Evolutionary conservation across 2,329 filamentous ascomycete genomes (phyloP).

Genomic region (Cladophialophora chaetospira): DNA sequence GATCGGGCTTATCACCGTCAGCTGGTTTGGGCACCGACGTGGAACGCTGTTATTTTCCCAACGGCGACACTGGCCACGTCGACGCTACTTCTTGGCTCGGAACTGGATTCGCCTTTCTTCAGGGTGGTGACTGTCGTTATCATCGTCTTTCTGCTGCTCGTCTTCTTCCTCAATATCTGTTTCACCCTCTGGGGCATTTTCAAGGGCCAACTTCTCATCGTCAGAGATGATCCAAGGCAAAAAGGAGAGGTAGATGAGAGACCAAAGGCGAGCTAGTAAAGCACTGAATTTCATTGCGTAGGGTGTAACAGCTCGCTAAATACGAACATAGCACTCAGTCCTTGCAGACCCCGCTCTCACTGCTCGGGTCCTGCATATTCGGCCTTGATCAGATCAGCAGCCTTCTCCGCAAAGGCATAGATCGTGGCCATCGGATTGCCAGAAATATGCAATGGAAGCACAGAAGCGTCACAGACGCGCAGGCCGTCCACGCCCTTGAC

Average conservation of each 20-base stretch:
- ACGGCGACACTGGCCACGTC: slow-evolving; percentile 27
- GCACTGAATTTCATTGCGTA: neutral
- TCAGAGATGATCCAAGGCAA: slow-evolving; percentile 22
- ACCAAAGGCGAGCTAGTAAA: slow-evolving; percentile 10
- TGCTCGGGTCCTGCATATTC: neutral
- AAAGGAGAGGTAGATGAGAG: slow-evolving; percentile 11
- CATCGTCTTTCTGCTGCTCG: slow-evolving; percentile 39
- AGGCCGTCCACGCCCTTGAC: slow-evolving; percentile 37
- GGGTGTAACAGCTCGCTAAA: neutral
- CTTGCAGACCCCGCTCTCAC: neutral
- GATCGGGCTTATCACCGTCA: slow-evolving; percentile 17
- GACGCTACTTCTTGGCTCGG: slow-evolving; percentile 40
- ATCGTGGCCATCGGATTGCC: slow-evolving; percentile 36
- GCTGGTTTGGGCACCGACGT: slow-evolving; percentile 25
- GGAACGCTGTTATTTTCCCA: slow-evolving; percentile 31
- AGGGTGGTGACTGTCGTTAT: slow-evolving; percentile 43
- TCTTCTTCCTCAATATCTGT: slow-evolving; percentile 38
- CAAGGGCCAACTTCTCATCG: slow-evolving; percentile 37
- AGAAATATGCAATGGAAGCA: slow-evolving; percentile 36
- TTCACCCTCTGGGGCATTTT: slow-evolving; percentile 39
- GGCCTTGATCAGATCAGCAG: slow-evolving; percentile 34
- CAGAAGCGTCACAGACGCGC: slow-evolving; percentile 32
- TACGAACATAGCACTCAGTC: too few relatives aligned
- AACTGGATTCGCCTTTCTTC: slow-evolving; percentile 45
- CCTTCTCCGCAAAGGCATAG: slow-evolving; percentile 39